Evolutionary conservation across 2,329 filamentous ascomycete genomes (phyloP).

Genomic region (Calonectria ilicicola): DNA sequence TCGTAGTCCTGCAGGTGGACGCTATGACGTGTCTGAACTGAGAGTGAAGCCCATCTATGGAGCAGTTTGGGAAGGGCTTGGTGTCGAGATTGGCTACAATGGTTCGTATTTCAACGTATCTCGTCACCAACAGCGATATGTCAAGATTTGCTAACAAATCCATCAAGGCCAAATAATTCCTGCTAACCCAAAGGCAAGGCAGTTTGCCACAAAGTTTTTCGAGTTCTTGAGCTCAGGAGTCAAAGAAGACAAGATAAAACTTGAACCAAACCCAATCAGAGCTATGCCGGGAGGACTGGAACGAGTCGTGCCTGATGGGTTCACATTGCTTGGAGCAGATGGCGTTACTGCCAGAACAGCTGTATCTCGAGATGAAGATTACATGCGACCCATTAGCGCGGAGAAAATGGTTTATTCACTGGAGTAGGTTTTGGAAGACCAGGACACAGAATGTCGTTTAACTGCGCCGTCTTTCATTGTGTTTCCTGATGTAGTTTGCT

Average conservation of each 20-base stretch:
- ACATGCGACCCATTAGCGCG: conserved; percentile 53
- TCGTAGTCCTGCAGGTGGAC: conserved; percentile 35
- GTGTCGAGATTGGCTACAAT: conserved; percentile 54
- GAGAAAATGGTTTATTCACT: conserved; percentile 53
- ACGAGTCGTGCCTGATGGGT: conserved; percentile 41
- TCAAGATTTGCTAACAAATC: background rate
- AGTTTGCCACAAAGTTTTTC: conserved; percentile 51
- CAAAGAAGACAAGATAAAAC: background rate
- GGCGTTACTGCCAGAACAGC: conserved; percentile 39
- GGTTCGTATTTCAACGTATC: conserved; percentile 29
- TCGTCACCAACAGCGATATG: conserved; percentile 15
- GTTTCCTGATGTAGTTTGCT: too few species aligned
- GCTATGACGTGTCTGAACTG: conserved; percentile 39
- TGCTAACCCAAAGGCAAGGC: conserved; percentile 36
- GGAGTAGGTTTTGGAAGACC: background rate
- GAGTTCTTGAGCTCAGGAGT: conserved; percentile 42
- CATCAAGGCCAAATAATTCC: conserved; percentile 22
- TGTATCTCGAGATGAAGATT: conserved; percentile 37
- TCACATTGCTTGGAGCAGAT: conserved; percentile 39
- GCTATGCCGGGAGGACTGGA: conserved; percentile 48
- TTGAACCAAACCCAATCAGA: conserved; percentile 47
- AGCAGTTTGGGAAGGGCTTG: conserved; percentile 56
- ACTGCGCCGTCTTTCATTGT: too few species aligned
- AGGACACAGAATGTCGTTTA: too few species aligned
- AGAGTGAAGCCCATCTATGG: conserved; percentile 51